phyloP scores from a whole-genome alignment of 1,139 yeast species.

The Kurtzmaniella quercitrusa region DNA sequence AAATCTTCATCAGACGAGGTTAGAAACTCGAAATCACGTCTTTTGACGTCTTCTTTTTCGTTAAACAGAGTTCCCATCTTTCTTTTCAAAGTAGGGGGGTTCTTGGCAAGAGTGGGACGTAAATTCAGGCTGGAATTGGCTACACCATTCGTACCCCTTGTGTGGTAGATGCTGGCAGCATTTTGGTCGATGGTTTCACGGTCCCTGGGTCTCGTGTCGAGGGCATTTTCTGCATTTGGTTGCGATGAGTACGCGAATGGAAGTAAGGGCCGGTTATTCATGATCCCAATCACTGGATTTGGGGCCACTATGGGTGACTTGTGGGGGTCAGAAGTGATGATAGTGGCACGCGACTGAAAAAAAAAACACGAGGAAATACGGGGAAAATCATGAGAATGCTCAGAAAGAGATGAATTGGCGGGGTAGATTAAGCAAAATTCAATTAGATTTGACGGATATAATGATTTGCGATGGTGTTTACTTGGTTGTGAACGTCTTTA shows the following conservation, averaged over 20 bases:
- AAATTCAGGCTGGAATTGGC: neutral
- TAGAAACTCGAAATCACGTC: constrained; percentile 23
- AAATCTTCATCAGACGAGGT: constrained; percentile 6
- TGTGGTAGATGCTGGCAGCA: constrained; percentile 36
- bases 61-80: constrained; percentile 46
- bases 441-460: no score
- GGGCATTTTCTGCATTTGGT: constrained; percentile 20
- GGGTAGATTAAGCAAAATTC: neutral
- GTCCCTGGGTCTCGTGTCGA: constrained; percentile 35
- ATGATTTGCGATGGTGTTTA: no score
- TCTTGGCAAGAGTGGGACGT: constrained; percentile 19
- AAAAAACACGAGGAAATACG: neutral
- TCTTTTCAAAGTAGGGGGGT: constrained; percentile 37
- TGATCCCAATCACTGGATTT: neutral
- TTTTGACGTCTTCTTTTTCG: constrained; percentile 41
- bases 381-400: neutral
- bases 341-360: neutral
- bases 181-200: constrained; percentile 34
- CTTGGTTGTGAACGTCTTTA: no score
- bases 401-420: neutral
- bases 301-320: neutral
- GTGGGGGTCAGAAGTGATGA: neutral
- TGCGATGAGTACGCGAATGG: constrained; percentile 43
- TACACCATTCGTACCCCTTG: constrained; percentile 14
- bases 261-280: constrained; percentile 32